These are phyloP conservation scores for Pythium pyrilobum DNA, from an alignment of 352 stramenopile genomes.

Conservation along the genomic window DNA sequence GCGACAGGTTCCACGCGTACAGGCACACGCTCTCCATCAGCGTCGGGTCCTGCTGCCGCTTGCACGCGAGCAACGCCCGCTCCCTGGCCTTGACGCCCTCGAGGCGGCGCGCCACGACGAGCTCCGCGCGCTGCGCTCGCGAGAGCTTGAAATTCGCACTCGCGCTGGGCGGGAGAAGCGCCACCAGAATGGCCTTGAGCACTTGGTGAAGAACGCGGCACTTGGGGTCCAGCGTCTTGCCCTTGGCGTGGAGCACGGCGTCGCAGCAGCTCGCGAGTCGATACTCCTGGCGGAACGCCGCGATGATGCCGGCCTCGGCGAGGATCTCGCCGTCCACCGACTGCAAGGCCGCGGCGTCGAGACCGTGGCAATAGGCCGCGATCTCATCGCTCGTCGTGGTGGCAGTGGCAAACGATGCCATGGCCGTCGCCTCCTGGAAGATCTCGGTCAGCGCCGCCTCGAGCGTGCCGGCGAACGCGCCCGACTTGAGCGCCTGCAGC, in stretches of 20 bases:
- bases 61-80: conserved; percentile 65
- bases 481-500: conserved; percentile 60
- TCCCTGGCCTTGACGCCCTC: conserved; percentile 79
- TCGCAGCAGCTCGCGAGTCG: conserved; percentile 40
- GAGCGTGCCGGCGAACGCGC: conserved; percentile 26
- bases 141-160: conserved; percentile 21
- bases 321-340: conserved; percentile 54
- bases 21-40: conserved; percentile 81
- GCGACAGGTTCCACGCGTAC: conserved; percentile 74
- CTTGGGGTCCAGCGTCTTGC: conserved; percentile 42
- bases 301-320: conserved; percentile 51
- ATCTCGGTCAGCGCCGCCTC: conserved; percentile 54
- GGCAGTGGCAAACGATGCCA: conserved; percentile 26
- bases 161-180: conserved; percentile 11
- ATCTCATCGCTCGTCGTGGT: conserved; percentile 34
- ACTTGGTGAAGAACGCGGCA: conserved; percentile 55
- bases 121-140: conserved; percentile 26
- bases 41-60: conserved; percentile 66
- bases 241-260: conserved; percentile 37
- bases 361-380: conserved; percentile 22
- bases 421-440: conserved; percentile 52
- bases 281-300: conserved; percentile 29
- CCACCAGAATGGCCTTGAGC: conserved; percentile 39
- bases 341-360: conserved; percentile 23
- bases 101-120: conserved; percentile 42